Conservation (phyloP, 306 rosid genomes). For the Erythrophleum fordii region DNA sequence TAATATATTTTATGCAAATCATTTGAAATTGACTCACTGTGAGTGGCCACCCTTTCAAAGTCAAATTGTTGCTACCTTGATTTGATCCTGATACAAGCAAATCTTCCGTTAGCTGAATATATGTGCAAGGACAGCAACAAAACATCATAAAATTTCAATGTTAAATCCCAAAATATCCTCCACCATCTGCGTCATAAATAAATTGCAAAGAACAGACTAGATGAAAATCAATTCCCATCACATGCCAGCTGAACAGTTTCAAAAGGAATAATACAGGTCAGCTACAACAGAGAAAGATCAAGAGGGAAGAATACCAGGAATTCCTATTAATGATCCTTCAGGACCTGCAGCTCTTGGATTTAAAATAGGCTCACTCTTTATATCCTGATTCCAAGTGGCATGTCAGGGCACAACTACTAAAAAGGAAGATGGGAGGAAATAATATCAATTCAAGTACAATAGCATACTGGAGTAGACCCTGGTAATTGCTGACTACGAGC, state of each 20-base stretch:
- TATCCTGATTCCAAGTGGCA: conserved; percentile 66
- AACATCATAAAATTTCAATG: conserved; percentile 20
- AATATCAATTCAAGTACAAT: conserved; percentile 30
- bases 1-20: not conserved
- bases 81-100: conserved; percentile 74
- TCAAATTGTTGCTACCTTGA: conserved; percentile 93
- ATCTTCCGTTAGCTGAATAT: conserved; percentile 41
- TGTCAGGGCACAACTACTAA: conserved; percentile 45
- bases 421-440: conserved; percentile 28
- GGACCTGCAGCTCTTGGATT: conserved; percentile 90
- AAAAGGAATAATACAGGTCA: conserved; percentile 31
- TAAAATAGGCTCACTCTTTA: conserved; percentile 85
- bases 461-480: conserved; percentile 83
- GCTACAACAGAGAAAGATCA: conserved; percentile 33
- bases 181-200: conserved; percentile 17
- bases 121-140: conserved; percentile 21
- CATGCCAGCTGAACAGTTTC: conserved; percentile 26
- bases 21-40: conserved; percentile 63
- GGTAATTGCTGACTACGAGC: conserved; percentile 88
- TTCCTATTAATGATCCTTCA: conserved; percentile 88
- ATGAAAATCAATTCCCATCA: conserved; percentile 12
- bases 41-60: conserved; percentile 99
- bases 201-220: conserved; percentile 27
- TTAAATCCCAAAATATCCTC: conserved; percentile 37
- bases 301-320: conserved; percentile 72